Evolutionary conservation across 225 moss, liverwort and hornwort species (phyloP).

Genomic region (Pseudisothecium myosuroides): DNA sequence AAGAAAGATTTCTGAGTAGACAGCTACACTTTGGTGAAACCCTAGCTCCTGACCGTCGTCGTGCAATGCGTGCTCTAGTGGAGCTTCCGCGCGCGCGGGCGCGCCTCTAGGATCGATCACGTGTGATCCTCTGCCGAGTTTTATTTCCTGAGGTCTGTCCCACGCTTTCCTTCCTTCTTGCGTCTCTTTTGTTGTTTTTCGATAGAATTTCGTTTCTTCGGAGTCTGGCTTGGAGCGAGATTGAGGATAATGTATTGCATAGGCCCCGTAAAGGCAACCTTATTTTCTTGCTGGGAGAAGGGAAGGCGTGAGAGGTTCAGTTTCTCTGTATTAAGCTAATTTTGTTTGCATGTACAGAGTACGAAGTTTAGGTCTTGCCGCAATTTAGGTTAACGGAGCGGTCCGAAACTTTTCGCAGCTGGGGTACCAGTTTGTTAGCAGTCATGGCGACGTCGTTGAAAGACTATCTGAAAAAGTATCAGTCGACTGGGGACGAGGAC

Average conservation of each 20-base stretch:
- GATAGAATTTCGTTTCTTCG: not conserved
- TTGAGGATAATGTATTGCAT: not conserved
- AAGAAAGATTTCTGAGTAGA: not conserved
- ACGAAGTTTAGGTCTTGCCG: not conserved
- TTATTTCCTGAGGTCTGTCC: not conserved
- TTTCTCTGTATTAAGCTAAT: not conserved
- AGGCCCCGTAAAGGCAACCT: not conserved
- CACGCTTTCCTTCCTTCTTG: not conserved
- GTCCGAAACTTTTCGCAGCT: not conserved
- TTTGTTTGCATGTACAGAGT: not conserved
- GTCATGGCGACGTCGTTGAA: slow-evolving; percentile 60
- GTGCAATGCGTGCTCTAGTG: not conserved
- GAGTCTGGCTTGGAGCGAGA: not conserved
- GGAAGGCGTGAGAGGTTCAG: not conserved
- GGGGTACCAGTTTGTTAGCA: not conserved
- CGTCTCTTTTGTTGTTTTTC: not conserved
- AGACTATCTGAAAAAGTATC: slow-evolving; percentile 68
- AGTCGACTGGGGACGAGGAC: slow-evolving; percentile 14
- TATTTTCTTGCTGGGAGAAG: not conserved
- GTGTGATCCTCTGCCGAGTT: not conserved
- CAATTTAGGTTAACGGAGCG: not conserved
- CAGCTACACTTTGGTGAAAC: not conserved
- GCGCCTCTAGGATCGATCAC: not conserved
- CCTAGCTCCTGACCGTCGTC: not conserved
- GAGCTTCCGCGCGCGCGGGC: not conserved